Evolutionary conservation across 768 basidiomycete genomes (phyloP).

Genomic region (Sutorius australiensis): DNA sequence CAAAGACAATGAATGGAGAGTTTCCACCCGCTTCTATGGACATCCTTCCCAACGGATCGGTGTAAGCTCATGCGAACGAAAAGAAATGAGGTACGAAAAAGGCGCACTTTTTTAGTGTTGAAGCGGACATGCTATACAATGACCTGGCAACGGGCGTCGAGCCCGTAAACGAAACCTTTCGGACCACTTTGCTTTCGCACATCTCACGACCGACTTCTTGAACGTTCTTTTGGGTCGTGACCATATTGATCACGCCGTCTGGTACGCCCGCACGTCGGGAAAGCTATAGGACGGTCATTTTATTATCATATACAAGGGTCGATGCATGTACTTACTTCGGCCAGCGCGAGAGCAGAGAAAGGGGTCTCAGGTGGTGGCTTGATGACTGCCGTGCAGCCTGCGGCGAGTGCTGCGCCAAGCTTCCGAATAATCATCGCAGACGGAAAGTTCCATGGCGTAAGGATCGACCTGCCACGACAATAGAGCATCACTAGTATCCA

Average conservation of each 20-base stretch:
- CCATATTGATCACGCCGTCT: constrained; percentile 90
- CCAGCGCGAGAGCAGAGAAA: constrained; percentile 85
- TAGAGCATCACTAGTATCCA: background rate
- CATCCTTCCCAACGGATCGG: constrained; percentile 32
- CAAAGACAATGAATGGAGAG: constrained; percentile 94
- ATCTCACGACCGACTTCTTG: constrained; percentile 89
- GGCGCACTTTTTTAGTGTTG: constrained; percentile 77
- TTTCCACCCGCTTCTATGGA: constrained; percentile 93
- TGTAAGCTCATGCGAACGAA: background rate
- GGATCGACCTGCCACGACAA: constrained; percentile 52
- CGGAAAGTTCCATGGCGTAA: constrained; percentile 93
- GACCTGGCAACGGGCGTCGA: constrained; percentile 78
- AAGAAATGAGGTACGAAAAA: background rate
- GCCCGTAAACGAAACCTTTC: constrained; percentile 91
- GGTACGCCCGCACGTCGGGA: constrained; percentile 88
- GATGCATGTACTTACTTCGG: constrained; percentile 54
- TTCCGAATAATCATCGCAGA: constrained; percentile 95
- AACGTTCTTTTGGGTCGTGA: constrained; percentile 84
- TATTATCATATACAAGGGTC: background rate
- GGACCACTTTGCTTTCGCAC: constrained; percentile 82
- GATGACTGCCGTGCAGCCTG: constrained; percentile 94
- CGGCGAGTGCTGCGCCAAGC: constrained; percentile 83
- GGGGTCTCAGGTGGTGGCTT: constrained; percentile 96
- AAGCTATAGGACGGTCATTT: constrained; percentile 44
- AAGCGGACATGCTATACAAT: constrained; percentile 66